Conservation (phyloP, 768 basidiomycete species). For the Dioszegia hungarica region DNA sequence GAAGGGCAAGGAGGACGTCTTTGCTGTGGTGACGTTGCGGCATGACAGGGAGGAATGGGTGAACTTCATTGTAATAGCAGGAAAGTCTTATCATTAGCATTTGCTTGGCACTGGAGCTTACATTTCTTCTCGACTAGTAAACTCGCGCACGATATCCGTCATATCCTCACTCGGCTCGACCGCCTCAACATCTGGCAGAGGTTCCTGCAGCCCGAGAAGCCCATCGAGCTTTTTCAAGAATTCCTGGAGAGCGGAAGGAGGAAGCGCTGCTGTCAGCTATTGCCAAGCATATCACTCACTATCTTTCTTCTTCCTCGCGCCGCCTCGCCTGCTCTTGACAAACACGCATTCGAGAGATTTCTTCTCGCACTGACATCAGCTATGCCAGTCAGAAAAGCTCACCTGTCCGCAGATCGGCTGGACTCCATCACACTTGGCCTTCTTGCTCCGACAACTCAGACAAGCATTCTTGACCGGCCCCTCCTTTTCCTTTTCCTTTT, state of each 20-base stretch:
- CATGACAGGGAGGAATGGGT: slow-evolving; percentile 45
- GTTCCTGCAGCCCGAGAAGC: slow-evolving; percentile 20
- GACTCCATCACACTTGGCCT: slow-evolving; percentile 46
- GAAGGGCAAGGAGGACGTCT: slow-evolving; percentile 27
- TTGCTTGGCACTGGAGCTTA: slow-evolving; percentile 10
- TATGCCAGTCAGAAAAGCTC: slow-evolving; percentile 1
- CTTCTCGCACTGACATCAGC: slow-evolving; percentile 28
- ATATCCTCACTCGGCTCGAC: slow-evolving; percentile 17
- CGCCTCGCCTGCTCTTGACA: slow-evolving; percentile 46
- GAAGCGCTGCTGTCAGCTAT: slow-evolving; percentile 9
- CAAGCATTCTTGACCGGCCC: slow-evolving; percentile 45
- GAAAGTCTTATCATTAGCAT: slow-evolving; percentile 23
- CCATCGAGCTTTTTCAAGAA: slow-evolving; percentile 42
- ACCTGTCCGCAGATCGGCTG: slow-evolving; percentile 45
- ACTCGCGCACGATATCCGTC: slow-evolving; percentile 29
- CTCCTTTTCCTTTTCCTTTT: slow-evolving; percentile 27
- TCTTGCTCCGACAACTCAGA: slow-evolving; percentile 42
- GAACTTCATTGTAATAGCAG: slow-evolving; percentile 46
- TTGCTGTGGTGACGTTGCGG: slow-evolving; percentile 33
- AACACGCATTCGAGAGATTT: slow-evolving; percentile 44
- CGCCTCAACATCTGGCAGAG: not conserved
- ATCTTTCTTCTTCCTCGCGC: slow-evolving; percentile 42
- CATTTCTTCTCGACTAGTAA: slow-evolving; percentile 29
- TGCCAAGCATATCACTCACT: slow-evolving; percentile 14
- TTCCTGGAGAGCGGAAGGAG: slow-evolving; percentile 37